Evolutionary conservation across 2,329 filamentous ascomycete genomes (phyloP), one percentile per base, ranked within the genome.

Genomic region (Calonectria naviculata): DNA sequence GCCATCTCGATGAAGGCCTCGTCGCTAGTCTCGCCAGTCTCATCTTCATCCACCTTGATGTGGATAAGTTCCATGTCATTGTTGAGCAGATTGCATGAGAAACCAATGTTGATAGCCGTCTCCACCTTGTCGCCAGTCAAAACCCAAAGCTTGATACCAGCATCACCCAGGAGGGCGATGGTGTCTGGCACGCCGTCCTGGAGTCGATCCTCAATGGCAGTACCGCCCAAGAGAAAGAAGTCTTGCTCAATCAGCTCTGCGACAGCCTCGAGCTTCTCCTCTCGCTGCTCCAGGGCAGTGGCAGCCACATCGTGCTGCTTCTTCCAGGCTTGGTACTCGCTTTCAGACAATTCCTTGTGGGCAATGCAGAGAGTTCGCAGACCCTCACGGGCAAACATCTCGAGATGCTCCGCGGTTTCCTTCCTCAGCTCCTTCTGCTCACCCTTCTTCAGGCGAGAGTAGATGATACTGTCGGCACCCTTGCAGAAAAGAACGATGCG

Each of bases 21-120:
- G 29, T 89, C 85, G 0, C 82, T 72, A 0, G 84, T 84, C 26
- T 85, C 78, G 19, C 89, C 84, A 12, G 85, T 80, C 71, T 92
- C 89, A 67, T 95, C 93, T 74, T 97, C 94, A 1, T 94, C 90
- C 34, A 97, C 89, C 80, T 97, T 97, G 77, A 99, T 88, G 60
- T 97, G 91, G 74, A 99, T 94, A 72, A 99, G 87, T 76, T 99
- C 97, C 97, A 99, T 98, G 76, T 98, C 94, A 83, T 98, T 99
- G 84, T 96, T 95, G 67, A 99, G 90, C 36, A 99, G 88, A 78
- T 99, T 99, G 87, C 97, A 99, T 13, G 97, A 99, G 84, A 98
- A 99, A 3, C 97, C 97, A 80, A 99, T 99, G 85, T 99, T 99
- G 91, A 99, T 99, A 69, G 97, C 97, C 28, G 97, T 99, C 85